A percentile compares a stretch with the other conserved stretches of the same genome.
Conservation (phyloP, 1,139 yeast genomes). For the Pneumocystis oryctolagi region DNA sequence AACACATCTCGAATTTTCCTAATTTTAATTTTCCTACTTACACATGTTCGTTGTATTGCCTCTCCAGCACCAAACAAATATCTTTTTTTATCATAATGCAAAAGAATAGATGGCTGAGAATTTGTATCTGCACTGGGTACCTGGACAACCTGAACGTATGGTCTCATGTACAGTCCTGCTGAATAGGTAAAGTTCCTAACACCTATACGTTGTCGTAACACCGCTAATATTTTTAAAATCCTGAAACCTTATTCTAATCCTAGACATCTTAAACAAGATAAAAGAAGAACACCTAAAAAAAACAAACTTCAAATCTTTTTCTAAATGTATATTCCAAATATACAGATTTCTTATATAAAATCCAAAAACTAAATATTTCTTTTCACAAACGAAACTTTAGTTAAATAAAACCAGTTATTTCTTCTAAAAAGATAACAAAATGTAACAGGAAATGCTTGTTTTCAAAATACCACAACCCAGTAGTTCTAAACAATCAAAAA, state of each 20-base stretch:
- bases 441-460: too few species aligned
- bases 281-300: background rate
- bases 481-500: background rate
- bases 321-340: background rate
- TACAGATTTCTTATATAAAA: too few species aligned
- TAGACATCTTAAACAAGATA: background rate
- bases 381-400: too few species aligned
- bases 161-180: background rate
- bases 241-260: background rate
- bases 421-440: too few species aligned
- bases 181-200: background rate
- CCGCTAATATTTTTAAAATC: background rate
- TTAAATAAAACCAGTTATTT: too few species aligned
- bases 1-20: slow-evolving; percentile 5
- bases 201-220: background rate
- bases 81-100: slow-evolving; percentile 8
- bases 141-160: background rate
- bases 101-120: slow-evolving; percentile 5
- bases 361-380: too few species aligned
- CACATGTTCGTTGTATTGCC: slow-evolving; percentile 7
- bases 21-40: slow-evolving; percentile 2
- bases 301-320: background rate
- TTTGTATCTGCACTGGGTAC: slow-evolving; percentile 5
- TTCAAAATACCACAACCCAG: background rate
- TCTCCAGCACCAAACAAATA: slow-evolving; percentile 10